A percentile compares a stretch with the other conserved stretches of the same genome.
Conservation (phyloP, 257 asterid species). For the Jacaranda mimosifolia region DNA sequence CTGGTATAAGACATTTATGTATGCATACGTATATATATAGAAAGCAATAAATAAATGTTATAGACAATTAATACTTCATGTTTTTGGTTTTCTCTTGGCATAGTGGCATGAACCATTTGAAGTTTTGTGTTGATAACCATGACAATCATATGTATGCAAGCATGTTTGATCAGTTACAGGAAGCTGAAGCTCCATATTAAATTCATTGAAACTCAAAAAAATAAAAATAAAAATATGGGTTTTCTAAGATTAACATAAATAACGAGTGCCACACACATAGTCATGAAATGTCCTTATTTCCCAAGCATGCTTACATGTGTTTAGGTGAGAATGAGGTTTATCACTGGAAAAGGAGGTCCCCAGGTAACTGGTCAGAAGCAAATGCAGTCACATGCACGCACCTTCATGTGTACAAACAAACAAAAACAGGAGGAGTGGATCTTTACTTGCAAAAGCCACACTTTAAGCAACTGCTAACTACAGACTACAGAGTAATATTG, state of each 20-base stretch:
- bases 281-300: neutral
- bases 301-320: conserved; percentile 9
- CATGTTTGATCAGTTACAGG: conserved; percentile 4
- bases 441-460: neutral
- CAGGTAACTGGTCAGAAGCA: conserved; percentile 14
- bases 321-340: conserved; percentile 14
- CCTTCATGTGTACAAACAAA: conserved; percentile 2
- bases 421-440: neutral
- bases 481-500: neutral
- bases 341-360: conserved; percentile 10
- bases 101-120: neutral
- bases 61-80: neutral
- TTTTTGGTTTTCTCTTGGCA: neutral
- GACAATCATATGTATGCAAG: conserved; percentile 5
- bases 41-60: neutral
- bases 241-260: neutral
- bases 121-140: neutral
- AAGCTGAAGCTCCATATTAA: neutral
- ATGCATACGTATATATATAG: neutral
- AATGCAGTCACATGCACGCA: conserved; percentile 30
- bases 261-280: neutral
- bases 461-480: neutral
- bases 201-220: neutral
- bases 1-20: conserved; percentile 21
- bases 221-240: neutral